Conservation (phyloP, 345 rosid genomes). For the Xanthoceras sorbifolium region DNA sequence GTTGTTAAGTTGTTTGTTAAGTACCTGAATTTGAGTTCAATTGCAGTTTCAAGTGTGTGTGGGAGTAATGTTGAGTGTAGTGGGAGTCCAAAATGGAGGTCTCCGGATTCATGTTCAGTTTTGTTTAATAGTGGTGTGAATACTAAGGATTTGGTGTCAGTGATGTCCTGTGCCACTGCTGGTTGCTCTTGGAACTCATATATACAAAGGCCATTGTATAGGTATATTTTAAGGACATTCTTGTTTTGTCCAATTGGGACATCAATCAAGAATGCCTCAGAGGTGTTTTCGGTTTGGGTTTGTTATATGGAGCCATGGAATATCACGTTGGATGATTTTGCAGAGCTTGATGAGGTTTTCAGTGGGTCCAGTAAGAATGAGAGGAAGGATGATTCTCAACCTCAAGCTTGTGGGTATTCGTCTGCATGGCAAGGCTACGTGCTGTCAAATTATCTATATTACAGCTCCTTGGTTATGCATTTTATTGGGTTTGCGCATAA, state of each 20-base stretch:
- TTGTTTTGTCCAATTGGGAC: slow-evolving; percentile 73
- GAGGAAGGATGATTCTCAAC: slow-evolving; percentile 37
- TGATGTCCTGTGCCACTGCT: slow-evolving; percentile 34
- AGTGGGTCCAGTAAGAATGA: slow-evolving; percentile 45
- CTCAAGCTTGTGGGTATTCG: slow-evolving; percentile 50
- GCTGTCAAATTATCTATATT: slow-evolving; percentile 80
- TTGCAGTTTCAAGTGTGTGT: slow-evolving; percentile 34
- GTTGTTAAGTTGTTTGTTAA: slow-evolving; percentile 79
- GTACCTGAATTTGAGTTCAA: slow-evolving; percentile 73
- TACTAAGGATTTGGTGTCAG: slow-evolving; percentile 35
- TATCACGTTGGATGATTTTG: slow-evolving; percentile 58
- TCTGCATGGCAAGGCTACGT: slow-evolving; percentile 72
- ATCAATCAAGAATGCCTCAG: slow-evolving; percentile 79
- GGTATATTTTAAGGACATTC: slow-evolving; percentile 78
- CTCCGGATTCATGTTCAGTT: slow-evolving; percentile 39
- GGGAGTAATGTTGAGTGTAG: slow-evolving; percentile 37
- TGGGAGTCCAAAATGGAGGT: slow-evolving; percentile 50
- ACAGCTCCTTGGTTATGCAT: slow-evolving; percentile 90
- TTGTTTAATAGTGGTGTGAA: slow-evolving; percentile 27
- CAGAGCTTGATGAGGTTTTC: slow-evolving; percentile 51
- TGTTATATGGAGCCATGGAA: slow-evolving; percentile 84
- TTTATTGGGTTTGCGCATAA: slow-evolving; percentile 94
- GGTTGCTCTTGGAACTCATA: slow-evolving; percentile 66
- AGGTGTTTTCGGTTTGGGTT: slow-evolving; percentile 82
- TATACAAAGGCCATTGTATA: slow-evolving; percentile 79